These are phyloP conservation scores for Artomyces pyxidatus DNA, from an alignment of 768 basidiomycete genomes.

Conservation along the genomic window DNA sequence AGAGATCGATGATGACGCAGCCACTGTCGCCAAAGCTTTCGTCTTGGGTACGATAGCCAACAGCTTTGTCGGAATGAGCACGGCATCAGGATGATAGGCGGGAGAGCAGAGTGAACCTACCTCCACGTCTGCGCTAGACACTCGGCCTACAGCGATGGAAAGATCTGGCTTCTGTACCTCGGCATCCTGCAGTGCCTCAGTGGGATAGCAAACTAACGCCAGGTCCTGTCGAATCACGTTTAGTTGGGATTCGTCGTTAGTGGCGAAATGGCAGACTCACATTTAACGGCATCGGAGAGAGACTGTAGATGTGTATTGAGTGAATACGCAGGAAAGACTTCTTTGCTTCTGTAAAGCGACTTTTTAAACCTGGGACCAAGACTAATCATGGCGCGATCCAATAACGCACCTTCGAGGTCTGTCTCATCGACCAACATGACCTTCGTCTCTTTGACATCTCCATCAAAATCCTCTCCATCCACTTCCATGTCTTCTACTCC, in stretches of 20 bases:
- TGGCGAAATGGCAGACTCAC: conserved; percentile 28
- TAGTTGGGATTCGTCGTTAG: not conserved
- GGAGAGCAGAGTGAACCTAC: not conserved
- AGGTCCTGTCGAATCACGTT: conserved; percentile 32
- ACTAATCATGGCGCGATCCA: not conserved
- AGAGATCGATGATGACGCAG: conserved; percentile 11
- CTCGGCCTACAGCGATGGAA: conserved; percentile 6
- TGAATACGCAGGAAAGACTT: conserved; percentile 42
- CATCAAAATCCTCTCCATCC: conserved; percentile 29
- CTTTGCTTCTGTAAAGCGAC: conserved; percentile 43
- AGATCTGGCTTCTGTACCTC: not conserved
- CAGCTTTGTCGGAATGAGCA: conserved; percentile 1
- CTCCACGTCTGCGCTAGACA: conserved; percentile 10
- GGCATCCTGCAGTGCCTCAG: conserved; percentile 8
- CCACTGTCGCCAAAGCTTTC: conserved; percentile 1
- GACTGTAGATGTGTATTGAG: conserved; percentile 60
- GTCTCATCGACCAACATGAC: conserved; percentile 55
- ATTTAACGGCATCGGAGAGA: conserved; percentile 55
- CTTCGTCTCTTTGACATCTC: conserved; percentile 36
- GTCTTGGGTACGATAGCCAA: not conserved
- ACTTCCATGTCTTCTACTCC: conserved; percentile 26
- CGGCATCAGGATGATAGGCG: not conserved
- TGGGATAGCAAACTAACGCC: conserved; percentile 26
- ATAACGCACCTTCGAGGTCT: conserved; percentile 55
- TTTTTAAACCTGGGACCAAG: too few species aligned